Percentiles rank a stretch among this genome's conserved stretches.
Conservation (phyloP, 2,329 filamentous ascomycete species). For the Pseudocercospora vitis region DNA sequence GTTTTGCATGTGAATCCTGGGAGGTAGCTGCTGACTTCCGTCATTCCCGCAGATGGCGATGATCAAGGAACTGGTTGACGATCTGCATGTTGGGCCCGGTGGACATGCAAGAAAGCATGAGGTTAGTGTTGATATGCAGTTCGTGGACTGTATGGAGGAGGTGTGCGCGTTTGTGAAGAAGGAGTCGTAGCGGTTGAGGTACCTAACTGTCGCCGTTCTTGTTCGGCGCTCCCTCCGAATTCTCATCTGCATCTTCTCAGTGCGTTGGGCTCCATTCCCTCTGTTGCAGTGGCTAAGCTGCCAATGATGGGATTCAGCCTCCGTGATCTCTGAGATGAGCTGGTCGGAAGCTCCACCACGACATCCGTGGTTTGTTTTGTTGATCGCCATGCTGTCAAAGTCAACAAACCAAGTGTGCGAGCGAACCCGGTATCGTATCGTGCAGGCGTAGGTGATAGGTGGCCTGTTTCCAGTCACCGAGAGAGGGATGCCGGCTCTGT, state of each 20-base stretch:
- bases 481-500: too few relatives aligned
- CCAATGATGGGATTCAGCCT: background rate
- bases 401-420: slow-evolving; percentile 2
- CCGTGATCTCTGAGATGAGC: background rate
- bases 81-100: slow-evolving; percentile 25
- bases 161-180: slow-evolving; percentile 25
- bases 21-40: too few relatives aligned
- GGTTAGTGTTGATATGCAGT: slow-evolving; percentile 19
- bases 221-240: too few relatives aligned
- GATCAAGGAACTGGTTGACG: slow-evolving; percentile 31
- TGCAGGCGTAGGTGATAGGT: too few relatives aligned
- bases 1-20: background rate
- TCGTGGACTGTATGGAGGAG: slow-evolving; percentile 27
- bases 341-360: slow-evolving; percentile 1
- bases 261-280: too few relatives aligned
- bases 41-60: slow-evolving; percentile 21
- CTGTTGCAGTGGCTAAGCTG: too few relatives aligned
- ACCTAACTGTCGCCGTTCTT: too few relatives aligned
- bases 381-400: background rate
- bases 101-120: slow-evolving; percentile 20
- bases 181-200: slow-evolving; percentile 9
- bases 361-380: slow-evolving; percentile 2
- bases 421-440: too few relatives aligned
- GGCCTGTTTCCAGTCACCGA: too few relatives aligned
- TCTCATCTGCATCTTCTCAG: too few relatives aligned